Base-by-base conservation (phyloP, 129 eudicot genomes). In the Lactuca sativa region DNA sequence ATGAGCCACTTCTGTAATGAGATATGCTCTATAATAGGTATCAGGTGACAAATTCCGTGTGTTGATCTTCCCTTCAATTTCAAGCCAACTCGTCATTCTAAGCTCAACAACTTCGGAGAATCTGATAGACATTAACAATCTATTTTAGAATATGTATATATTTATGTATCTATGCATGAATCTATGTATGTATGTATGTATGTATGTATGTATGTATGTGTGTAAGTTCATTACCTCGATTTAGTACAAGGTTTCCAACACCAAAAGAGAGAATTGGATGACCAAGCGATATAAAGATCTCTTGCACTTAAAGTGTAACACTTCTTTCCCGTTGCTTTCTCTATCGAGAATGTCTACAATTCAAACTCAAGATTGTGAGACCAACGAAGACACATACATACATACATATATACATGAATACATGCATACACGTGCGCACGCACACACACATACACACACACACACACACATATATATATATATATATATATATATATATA, bases 291-390 rank as follows among this genome's bases (percentile, higher is more conserved):
- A 6, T 80, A 63, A 3, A 87, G 85, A 10, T 73, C 85, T 56
- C 89, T 73, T 56, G 95, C 95, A 75, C 83, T 67, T 59, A 87
- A 59, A 77, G 79, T 87, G 78, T 73, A 87, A 53, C 86, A 75
- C 71, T 77, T 87, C 77, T 84, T 87, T 59, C 73, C 74, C 30
- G 83, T 81, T 12, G 37, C 59, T 68, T 59, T 87, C 37, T 87
- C 85, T 8, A 87, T 57, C 25, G 81, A 78, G 61, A 81, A 73
- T 54, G 77, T 60, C 95, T 87, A 78, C 38, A 21, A 14, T 9
- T 5, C 21, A 41, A 13, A 44, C n/a, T 12, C 48, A 41, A 31
- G 13, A 43, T 2, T 43, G 13, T 43, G 49, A 43, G 49, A 43
- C 12, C 3, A 2, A 9, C 3, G 11, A 7, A 6, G 5, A 25